Percentiles rank a stretch among this genome's conserved stretches.
Conservation (phyloP, 257 asterid genomes). For the Rehmannia glutinosa region DNA sequence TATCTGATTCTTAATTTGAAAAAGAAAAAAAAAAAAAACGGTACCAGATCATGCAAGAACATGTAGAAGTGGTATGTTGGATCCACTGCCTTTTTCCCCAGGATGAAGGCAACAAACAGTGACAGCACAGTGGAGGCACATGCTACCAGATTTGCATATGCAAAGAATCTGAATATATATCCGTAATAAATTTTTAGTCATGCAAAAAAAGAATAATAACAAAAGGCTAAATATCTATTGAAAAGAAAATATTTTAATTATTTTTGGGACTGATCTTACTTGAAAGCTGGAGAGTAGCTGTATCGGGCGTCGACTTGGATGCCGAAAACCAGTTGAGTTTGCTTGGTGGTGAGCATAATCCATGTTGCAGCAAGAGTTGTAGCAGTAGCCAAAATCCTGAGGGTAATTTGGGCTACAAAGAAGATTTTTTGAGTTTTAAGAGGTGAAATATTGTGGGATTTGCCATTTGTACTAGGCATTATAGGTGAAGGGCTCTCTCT, state of each 20-base stretch:
- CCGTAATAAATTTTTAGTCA: too few relatives aligned
- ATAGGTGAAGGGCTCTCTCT: background rate
- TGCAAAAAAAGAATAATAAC: background rate
- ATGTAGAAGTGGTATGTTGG: slow-evolving; percentile 36
- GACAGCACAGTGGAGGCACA: slow-evolving; percentile 38
- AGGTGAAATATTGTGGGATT: slow-evolving; percentile 11
- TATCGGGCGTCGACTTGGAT: slow-evolving; percentile 45
- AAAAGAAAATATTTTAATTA: too few relatives aligned
- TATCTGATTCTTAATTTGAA: background rate
- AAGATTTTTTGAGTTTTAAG: slow-evolving; percentile 25
- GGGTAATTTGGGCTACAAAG: slow-evolving; percentile 28
- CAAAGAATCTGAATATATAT: slow-evolving; percentile 46
- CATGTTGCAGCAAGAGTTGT: slow-evolving; percentile 51
- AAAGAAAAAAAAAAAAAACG: background rate
- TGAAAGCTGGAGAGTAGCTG: slow-evolving; percentile 54
- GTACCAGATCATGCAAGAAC: slow-evolving; percentile 71
- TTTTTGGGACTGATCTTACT: slow-evolving; percentile 20
- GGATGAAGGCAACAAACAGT: slow-evolving; percentile 17
- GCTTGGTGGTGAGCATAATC: slow-evolving; percentile 43
- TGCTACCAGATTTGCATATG: slow-evolving; percentile 45
- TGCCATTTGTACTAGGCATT: slow-evolving; percentile 18
- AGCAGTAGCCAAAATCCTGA: slow-evolving; percentile 36
- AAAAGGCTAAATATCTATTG: background rate
- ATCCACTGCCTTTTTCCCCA: slow-evolving; percentile 25
- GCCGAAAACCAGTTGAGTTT: slow-evolving; percentile 38